Percentiles rank a stretch among this genome's conserved stretches.
Evolutionary conservation across 2,329 filamentous ascomycete genomes (phyloP).

Genomic region (Epichloe festucae): DNA sequence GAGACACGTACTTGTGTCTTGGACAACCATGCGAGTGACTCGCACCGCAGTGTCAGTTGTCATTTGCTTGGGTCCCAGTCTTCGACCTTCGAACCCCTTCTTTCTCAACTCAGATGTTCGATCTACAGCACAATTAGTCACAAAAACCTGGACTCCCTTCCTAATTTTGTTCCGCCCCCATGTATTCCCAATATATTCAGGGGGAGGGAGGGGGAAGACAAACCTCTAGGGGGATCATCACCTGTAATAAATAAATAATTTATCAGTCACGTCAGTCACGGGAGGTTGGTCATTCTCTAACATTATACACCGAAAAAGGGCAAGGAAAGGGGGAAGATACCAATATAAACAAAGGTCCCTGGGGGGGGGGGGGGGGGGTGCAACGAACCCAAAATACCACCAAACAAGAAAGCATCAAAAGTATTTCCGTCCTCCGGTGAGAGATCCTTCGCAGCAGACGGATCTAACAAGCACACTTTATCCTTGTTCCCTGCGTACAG

Average conservation of each 20-base stretch:
- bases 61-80: slow-evolving; percentile 90
- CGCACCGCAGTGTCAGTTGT: slow-evolving; percentile 95
- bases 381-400: slow-evolving; percentile 74
- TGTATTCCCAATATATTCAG: not conserved
- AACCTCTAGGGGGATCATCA: slow-evolving; percentile 92
- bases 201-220: slow-evolving; percentile 13
- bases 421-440: slow-evolving; percentile 66
- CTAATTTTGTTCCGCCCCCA: not conserved
- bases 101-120: slow-evolving; percentile 89
- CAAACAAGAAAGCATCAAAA: slow-evolving; percentile 91
- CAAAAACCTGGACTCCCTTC: not conserved
- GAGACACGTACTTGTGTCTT: slow-evolving; percentile 56
- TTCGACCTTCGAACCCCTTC: slow-evolving; percentile 80
- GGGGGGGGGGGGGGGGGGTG: not conserved
- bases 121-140: slow-evolving; percentile 38
- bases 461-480: slow-evolving; percentile 80
- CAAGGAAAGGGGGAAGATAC: not conserved
- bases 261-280: not conserved
- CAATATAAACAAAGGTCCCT: not conserved
- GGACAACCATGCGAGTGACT: slow-evolving; percentile 79
- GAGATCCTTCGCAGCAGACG: slow-evolving; percentile 68
- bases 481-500: slow-evolving; percentile 62
- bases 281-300: not conserved
- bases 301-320: not conserved
- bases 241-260: slow-evolving; percentile 35